A percentile compares a stretch with the other conserved stretches of the same genome.
Evolutionary conservation across 805 yeast species (phyloP).

Genomic region (Metschnikowia lunata): DNA sequence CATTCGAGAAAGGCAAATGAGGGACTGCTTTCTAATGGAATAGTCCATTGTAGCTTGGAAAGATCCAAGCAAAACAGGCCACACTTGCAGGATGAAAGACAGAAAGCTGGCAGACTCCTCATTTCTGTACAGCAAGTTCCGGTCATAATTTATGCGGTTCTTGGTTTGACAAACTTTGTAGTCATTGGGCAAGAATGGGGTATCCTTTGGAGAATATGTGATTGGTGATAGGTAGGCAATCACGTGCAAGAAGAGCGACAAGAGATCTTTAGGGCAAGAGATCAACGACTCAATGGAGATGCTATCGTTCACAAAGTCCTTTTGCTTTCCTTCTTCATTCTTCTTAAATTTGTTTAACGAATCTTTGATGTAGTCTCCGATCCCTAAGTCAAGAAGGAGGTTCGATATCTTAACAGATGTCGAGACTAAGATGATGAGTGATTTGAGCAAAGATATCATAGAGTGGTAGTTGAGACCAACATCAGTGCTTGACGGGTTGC

Average conservation of each 20-base stretch:
- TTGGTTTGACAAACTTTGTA: slow-evolving; percentile 22
- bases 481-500: slow-evolving; percentile 13
- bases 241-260: slow-evolving; percentile 51
- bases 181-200: slow-evolving; percentile 26
- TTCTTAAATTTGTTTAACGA: slow-evolving; percentile 51
- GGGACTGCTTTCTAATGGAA: slow-evolving; percentile 53
- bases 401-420: slow-evolving; percentile 38
- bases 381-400: slow-evolving; percentile 42
- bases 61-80: slow-evolving; percentile 54
- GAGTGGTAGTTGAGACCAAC: slow-evolving; percentile 9
- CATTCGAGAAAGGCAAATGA: slow-evolving; percentile 52
- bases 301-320: neutral
- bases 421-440: slow-evolving; percentile 44
- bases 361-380: slow-evolving; percentile 45
- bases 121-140: slow-evolving; percentile 27
- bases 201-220: slow-evolving; percentile 23
- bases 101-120: slow-evolving; percentile 19
- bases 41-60: slow-evolving; percentile 72
- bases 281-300: slow-evolving; percentile 66
- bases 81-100: slow-evolving; percentile 42
- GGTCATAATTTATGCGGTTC: slow-evolving; percentile 25
- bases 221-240: slow-evolving; percentile 57
- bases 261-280: slow-evolving; percentile 66
- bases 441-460: slow-evolving; percentile 30
- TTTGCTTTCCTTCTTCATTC: slow-evolving; percentile 3